Evolutionary conservation across 768 basidiomycete species (phyloP), one percentile per base, ranked within the genome.

Genomic region (Phlegmacium glaucopus): DNA sequence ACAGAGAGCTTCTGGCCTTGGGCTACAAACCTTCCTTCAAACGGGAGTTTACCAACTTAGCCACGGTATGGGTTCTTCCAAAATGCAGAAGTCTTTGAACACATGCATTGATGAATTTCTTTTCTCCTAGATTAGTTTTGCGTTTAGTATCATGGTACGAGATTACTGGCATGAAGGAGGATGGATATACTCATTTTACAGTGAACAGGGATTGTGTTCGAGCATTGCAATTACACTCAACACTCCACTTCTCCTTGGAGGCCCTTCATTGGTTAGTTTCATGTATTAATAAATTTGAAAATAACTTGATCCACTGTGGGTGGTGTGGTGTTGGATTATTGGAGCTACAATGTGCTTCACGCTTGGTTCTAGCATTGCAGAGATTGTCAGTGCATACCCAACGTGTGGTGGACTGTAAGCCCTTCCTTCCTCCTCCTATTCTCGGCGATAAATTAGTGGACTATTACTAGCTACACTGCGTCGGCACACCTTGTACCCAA

Each of bases 1-100:
- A 86, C 67, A 74, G 70, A 59, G 77, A 80, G 58, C 74, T 87
- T 34, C 72, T 82, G 46, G 81, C 78, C 12, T 62, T 87, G 56
- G 85, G 85, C 15, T 87, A 87, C 58, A 79, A 83, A 58, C 85
- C 85, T 35, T 87, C 85, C 12, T 92, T 93, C 73, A 83, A 81
- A 63, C 76, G 90, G 48, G 90, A 93, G 72, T 93, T 93, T 57
- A 81, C 85, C 6, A 89, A 88, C 58, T 64, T 90, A 27, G 85
- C 85, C n/a, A 88, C 86, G 50, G 85, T 85, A 52, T 50, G n/a
- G n/a, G n/a, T 79, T 57, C 11, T n/a, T 34, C 22, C 22, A 22
- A 22, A 22, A 22, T 10, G 32, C 39, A 9, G 15, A 16, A 11
- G 22, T 35, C 37, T 22, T 48, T 37, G n/a, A 15, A 7, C 17